Base-by-base conservation (phyloP, 768 basidiomycete species). In the Collybia nuda region DNA sequence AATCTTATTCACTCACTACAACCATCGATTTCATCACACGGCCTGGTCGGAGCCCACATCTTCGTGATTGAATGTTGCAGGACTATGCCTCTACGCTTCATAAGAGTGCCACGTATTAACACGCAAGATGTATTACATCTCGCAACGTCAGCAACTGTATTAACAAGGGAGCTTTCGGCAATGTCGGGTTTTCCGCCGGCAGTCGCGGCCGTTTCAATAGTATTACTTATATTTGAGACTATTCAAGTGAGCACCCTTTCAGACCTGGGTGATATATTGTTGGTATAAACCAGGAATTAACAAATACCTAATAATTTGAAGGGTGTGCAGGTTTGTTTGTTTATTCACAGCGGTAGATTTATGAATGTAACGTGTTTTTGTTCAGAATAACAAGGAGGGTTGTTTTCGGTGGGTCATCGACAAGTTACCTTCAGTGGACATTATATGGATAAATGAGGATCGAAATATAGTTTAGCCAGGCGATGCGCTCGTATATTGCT, bases 171-270 rank as follows among this genome's bases (percentile, higher is more conserved):
- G 23, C 45, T 67, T 42, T 51, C 63, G 17, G 55, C 39, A 48
- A 52, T 66, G 55, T 44, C 63, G 8, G 56, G 45, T 50, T 78
- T 79, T 51, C 72, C 76, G 14, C 76, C 78, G 1, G 76, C 70
- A 0, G 61, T 64, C 3, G 76, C 73, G 0, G 69, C 74, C 0
- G 64, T 74, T 4, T 67, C 67, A 0, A 52, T 77, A 3, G 56
- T 79, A 14, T 61, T 78, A 18, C 62, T 73, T 9, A 74, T 80
- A 14, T 63, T 79, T 44, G 63, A 78, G 54, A 77, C 74, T 0
- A 61, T 77, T 18, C 73, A 79, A 66, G 78, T 75, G 40, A 56
- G 65, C 40, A 2, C 15, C 39, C 32, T 6, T 32, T 32, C 32
- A 11, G 32, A 14, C 32, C 32, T 32, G 6, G 2, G 12, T 32